Evolutionary conservation across 2,329 filamentous ascomycete species (phyloP), one percentile per base, ranked within the genome.

Genomic region (Trichoderma koningiopsis): DNA sequence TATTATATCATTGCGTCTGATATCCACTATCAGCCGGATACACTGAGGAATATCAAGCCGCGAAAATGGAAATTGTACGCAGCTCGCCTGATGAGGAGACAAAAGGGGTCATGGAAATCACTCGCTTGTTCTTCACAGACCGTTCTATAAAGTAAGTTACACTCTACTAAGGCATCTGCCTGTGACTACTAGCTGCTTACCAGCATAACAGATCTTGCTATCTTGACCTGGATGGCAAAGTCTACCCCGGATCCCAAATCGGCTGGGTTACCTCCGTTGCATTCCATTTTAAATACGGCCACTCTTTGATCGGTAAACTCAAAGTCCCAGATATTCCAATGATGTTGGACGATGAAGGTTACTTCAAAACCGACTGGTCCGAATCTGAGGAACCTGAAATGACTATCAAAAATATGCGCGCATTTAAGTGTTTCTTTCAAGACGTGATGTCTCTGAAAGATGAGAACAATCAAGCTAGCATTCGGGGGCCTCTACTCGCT

Each of bases 231-330:
- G 19, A n/a, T 4, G 59, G 59, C 19, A 52, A 13, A 35, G 2
- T 62, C 13, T 3, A 3, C 29, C 5, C 16, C 24, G 19, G 29
- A 4, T 52, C 10, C 6, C 3, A 35, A 8, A 52, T 62, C 14
- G 27, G 27, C 1, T 62, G 59, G 59, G 27, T 52, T n/a, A 24
- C 29, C 27, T 16, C n/a, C n/a, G n/a, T n/a, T n/a, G n/a, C n/a
- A n/a, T n/a, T n/a, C 2, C 2, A 2, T 35, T 33, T 10, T 2
- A 8, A 24, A 6, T 14, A 52, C n/a, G 10, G 19, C 3, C 0
- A 24, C 31, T 10, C 3, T 5, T 8, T 27, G 2, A 7, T 62
- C 33, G 59, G 40, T 3, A 4, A 24, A 4, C 4, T 24, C 0
- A 22, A 2, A 1, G 11, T 22, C 1, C 27, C 2, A 5, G 19